Conservation (phyloP, 306 rosid species). For the Macrotyloma uniflorum region DNA sequence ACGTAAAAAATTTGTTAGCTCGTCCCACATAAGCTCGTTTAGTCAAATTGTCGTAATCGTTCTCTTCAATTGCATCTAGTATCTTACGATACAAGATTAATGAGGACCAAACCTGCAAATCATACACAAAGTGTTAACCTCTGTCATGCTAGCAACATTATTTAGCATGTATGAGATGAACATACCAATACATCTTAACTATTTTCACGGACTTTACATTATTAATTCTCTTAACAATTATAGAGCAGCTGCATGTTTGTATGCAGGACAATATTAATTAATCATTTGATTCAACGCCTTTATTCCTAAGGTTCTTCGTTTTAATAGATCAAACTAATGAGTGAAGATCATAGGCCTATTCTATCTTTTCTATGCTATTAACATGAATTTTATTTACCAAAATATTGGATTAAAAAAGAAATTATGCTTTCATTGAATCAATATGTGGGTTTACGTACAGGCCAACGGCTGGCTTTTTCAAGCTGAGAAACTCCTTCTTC, state of each 20-base stretch:
- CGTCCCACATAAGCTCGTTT: constrained; percentile 78
- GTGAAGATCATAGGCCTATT: not conserved
- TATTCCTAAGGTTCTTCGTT: too few species aligned
- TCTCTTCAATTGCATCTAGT: constrained; percentile 78
- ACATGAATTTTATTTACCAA: not conserved
- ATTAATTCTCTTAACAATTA: not conserved
- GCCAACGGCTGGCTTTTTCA: constrained; percentile 91
- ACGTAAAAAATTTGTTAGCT: constrained; percentile 58
- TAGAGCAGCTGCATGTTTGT: not conserved
- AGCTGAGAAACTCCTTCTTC: constrained; percentile 90
- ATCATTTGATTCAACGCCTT: not conserved
- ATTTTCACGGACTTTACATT: not conserved
- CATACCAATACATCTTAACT: not conserved
- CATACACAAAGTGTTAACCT: constrained; percentile 9
- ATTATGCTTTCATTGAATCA: not conserved
- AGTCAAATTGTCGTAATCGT: constrained; percentile 77
- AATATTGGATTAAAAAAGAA: not conserved
- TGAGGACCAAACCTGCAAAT: constrained; percentile 82
- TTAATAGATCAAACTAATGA: not conserved
- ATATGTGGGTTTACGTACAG: constrained; percentile 43
- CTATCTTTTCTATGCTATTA: not conserved
- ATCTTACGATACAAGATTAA: constrained; percentile 71
- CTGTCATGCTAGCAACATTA: not conserved
- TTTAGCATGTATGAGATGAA: not conserved
- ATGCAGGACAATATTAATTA: not conserved